Base-by-base conservation (phyloP, 257 asterid species). In the Coffea canephora region DNA sequence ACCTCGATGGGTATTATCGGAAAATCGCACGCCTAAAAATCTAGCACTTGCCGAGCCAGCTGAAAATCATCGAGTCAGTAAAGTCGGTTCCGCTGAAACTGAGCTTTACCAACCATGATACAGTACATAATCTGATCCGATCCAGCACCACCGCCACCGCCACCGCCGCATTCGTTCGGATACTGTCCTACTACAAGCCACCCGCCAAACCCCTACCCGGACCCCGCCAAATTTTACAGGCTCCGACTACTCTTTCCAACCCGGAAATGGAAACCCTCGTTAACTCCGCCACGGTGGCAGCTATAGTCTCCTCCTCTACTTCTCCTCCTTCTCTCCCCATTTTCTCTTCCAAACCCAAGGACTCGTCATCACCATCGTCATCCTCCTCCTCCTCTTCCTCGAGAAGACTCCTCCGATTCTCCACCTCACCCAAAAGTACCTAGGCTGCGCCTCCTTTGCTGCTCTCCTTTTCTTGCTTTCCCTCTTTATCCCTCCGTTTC, bases 341-440 rank as follows among this genome's bases (percentile, higher is more conserved):
- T 1, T 89, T 91, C 82, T 81, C 90, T 46, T 85, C 87, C 10
- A 89, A 85, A 83, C 76, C 83, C 31, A 90, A 82, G 61, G 85
- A 84, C 19, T 65, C 76, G 18, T 50, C 21, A 54, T 15, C 52
- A 8, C 12, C 66, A 59, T 59, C 66, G 0, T 59, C 75, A 76
- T 74, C 96, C 70, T 74, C 85, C 75, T 74, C 81, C 82, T 88
- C 81, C 91, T 31, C 75, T 78, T 74, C 96, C 70, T 74, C 85
- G 39, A 86, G 91, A 21, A 83, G 91, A 21, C 54, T 79, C 81
- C 82, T 88, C 82, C 91, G 97, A 15, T 91, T 87, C 85, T 86
- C 95, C 82, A 45, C 86, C 79, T 79, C 90, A 81, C 90, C 91
- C 77, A 90, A 89, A 86, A 88, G 98, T 90, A 73, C 62, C 89